These are phyloP conservation scores for Pythium guiyangense DNA, from an alignment of 352 stramenopile species.

Conservation along the genomic window DNA sequence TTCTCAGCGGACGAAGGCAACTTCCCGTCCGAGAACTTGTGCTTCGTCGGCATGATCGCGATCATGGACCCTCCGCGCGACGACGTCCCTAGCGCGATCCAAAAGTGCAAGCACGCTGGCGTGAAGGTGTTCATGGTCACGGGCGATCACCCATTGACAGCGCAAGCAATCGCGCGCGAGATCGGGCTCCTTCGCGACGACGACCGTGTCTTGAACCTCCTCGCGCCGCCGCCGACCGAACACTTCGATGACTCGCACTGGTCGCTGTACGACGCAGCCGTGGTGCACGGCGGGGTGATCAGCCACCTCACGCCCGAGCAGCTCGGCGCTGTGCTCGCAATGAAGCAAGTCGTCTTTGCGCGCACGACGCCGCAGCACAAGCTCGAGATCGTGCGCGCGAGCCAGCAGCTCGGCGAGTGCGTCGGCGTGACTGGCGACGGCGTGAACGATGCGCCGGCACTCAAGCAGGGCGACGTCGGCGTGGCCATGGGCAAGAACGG, in stretches of 20 bases:
- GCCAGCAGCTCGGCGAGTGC: slow-evolving; percentile 28
- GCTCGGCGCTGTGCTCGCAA: too few species aligned
- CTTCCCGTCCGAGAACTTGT: too few species aligned
- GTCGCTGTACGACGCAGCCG: slow-evolving; percentile 36
- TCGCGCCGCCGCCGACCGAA: slow-evolving; percentile 6
- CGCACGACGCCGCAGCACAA: slow-evolving; percentile 91
- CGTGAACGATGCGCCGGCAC: too few species aligned
- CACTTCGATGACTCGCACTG: slow-evolving; percentile 19
- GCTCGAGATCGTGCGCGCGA: slow-evolving; percentile 71
- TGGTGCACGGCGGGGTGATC: slow-evolving; percentile 51
- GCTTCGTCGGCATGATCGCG: too few species aligned
- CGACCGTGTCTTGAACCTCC: slow-evolving; percentile 31
- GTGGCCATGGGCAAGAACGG: too few species aligned
- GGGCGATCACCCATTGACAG: slow-evolving; percentile 84
- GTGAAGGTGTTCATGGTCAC: too few species aligned
- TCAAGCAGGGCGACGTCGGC: too few species aligned
- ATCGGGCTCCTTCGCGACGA: slow-evolving; percentile 73
- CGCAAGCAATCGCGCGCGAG: slow-evolving; percentile 78
- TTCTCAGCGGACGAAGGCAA: too few species aligned
- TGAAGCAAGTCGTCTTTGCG: slow-evolving; percentile 92
- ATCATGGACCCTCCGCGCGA: too few species aligned
- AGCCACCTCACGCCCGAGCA: slow-evolving; percentile 26
- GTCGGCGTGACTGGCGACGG: too few species aligned
- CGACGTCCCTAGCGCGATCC: too few species aligned
- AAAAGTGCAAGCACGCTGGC: too few species aligned